Percentiles rank a stretch among this genome's conserved stretches.
Evolutionary conservation across 2,329 filamentous ascomycete species (phyloP).

Genomic region (Acrocalymma vagum): DNA sequence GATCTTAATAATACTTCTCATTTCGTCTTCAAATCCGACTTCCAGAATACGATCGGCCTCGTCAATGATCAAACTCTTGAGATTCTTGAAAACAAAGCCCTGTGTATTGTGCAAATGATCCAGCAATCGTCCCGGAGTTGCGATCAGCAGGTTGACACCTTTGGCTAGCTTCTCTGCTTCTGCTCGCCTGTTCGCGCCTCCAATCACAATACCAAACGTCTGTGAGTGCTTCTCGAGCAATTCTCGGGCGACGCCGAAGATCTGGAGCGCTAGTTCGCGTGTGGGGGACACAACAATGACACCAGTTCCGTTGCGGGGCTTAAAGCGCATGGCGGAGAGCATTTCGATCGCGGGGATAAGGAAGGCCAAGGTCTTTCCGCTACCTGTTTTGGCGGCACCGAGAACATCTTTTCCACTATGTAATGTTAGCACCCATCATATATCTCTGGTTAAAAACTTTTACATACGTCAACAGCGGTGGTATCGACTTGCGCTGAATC

Average conservation of each 20-base stretch:
- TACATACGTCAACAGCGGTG: slow-evolving; percentile 74
- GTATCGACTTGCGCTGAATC: slow-evolving; percentile 88
- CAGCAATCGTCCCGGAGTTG: slow-evolving; percentile 89
- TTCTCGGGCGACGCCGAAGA: slow-evolving; percentile 93
- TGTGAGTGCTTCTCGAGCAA: slow-evolving; percentile 94
- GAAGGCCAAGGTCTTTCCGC: slow-evolving; percentile 95
- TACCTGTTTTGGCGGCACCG: slow-evolving; percentile 94
- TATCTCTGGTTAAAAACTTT: too few species aligned
- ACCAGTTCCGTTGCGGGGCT: slow-evolving; percentile 85
- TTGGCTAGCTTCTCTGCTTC: slow-evolving; percentile 95
- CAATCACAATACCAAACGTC: slow-evolving; percentile 95
- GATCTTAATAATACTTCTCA: slow-evolving; percentile 95
- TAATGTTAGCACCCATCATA: slow-evolving; percentile 1
- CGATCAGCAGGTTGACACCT: slow-evolving; percentile 93
- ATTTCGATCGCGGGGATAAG: slow-evolving; percentile 94
- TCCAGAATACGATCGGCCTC: slow-evolving; percentile 97
- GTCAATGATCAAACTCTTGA: slow-evolving; percentile 92
- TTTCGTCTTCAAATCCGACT: slow-evolving; percentile 98
- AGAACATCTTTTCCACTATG: slow-evolving; percentile 81
- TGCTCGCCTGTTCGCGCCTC: slow-evolving; percentile 87
- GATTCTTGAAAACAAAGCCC: slow-evolving; percentile 89
- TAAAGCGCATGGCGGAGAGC: slow-evolving; percentile 88
- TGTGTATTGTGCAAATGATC: slow-evolving; percentile 95
- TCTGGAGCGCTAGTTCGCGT: slow-evolving; percentile 91
- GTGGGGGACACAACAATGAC: slow-evolving; percentile 94